A percentile compares a stretch with the other conserved stretches of the same genome.
Evolutionary conservation across 1,284 basidiomycete species (phyloP).

Genomic region (Peniophora sp.): DNA sequence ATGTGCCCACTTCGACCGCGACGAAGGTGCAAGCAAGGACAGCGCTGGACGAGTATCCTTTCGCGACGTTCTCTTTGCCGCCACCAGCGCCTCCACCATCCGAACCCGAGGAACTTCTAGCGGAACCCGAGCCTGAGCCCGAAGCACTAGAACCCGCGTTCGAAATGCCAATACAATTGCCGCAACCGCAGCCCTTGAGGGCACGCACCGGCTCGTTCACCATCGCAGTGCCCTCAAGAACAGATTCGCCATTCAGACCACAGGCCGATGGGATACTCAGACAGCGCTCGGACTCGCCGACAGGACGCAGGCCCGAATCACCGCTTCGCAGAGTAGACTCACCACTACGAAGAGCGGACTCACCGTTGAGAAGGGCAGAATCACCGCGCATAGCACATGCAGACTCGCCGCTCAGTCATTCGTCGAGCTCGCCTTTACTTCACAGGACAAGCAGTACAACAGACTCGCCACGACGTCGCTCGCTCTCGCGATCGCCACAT

Average conservation of each 20-base stretch:
- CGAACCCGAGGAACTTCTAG: neutral
- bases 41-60: neutral
- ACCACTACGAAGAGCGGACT: no score
- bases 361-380: no score
- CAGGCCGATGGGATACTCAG: neutral
- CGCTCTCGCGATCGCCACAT: no score
- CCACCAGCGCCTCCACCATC: slow-evolving; percentile 3
- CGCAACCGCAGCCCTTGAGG: neutral
- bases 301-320: no score
- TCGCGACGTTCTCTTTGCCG: slow-evolving; percentile 9
- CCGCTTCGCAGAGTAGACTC: no score
- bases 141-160: neutral
- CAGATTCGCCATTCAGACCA: neutral
- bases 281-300: no score
- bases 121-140: neutral
- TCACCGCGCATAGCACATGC: no score
- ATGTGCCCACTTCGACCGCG: neutral
- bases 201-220: neutral
- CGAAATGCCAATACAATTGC: no score
- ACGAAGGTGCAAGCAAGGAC: neutral
- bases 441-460: no score
- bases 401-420: no score
- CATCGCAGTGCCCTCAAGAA: neutral
- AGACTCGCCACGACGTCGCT: no score
- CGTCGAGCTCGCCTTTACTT: no score